Conservation (phyloP, 148 eudicot species). For the Vaccinium macrocarpon region DNA sequence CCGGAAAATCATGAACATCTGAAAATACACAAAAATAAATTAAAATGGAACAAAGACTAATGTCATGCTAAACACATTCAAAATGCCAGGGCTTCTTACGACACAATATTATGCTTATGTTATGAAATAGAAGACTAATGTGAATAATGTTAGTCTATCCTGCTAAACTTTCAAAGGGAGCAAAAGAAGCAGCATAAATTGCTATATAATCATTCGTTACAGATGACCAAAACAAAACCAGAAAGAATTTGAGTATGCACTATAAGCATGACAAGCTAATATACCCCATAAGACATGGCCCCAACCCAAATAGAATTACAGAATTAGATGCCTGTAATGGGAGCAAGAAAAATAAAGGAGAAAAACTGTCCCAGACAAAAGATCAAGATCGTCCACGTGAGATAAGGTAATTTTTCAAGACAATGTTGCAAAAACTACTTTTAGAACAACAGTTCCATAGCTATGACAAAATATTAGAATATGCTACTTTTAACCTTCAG, state of each 20-base stretch:
- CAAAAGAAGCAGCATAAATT: not conserved
- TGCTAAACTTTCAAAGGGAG: not conserved
- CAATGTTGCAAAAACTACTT: not conserved
- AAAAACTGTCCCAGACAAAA: not conserved
- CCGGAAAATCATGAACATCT: not conserved
- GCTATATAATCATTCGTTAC: not conserved
- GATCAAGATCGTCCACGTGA: not conserved
- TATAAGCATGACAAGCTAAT: not conserved
- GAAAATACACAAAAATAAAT: not conserved
- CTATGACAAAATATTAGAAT: not conserved
- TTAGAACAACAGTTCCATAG: not conserved
- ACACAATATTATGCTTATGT: not conserved
- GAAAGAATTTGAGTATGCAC: too few relatives aligned
- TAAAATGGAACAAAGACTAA: not conserved
- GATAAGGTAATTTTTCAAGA: not conserved
- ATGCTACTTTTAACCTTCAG: constrained; percentile 1
- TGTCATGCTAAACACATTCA: not conserved
- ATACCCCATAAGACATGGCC: not conserved
- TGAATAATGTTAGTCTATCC: not conserved
- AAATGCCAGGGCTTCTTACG: not conserved
- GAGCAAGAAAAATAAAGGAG: not conserved
- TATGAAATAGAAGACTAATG: not conserved
- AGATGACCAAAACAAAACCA: not conserved
- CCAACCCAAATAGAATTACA: not conserved
- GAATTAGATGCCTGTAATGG: not conserved